Percentiles rank a stretch among this genome's conserved stretches.
These are phyloP conservation scores for Stagonosporopsis vannaccii DNA, from an alignment of 2,329 filamentous ascomycete genomes.

Conservation along the genomic window DNA sequence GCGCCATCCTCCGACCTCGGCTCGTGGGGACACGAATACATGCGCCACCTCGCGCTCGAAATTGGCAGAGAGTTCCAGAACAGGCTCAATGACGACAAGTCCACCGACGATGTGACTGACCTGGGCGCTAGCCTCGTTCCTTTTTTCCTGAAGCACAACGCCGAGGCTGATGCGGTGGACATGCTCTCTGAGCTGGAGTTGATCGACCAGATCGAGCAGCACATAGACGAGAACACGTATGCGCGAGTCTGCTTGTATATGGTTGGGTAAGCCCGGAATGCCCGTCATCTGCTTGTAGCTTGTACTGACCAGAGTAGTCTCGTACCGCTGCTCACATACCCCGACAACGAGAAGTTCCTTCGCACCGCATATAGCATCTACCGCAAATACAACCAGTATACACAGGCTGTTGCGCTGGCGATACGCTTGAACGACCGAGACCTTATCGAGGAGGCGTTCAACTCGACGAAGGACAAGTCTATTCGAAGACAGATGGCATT, in stretches of 20 bases:
- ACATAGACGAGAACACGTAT: conserved; percentile 94
- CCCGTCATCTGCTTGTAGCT: neutral
- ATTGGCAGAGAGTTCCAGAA: conserved; percentile 94
- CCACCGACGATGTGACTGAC: conserved; percentile 82
- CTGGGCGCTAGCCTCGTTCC: conserved; percentile 86
- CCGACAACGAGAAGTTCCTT: conserved; percentile 95
- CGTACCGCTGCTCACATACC: conserved; percentile 96
- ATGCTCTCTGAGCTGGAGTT: conserved; percentile 97
- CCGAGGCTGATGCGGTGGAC: conserved; percentile 96
- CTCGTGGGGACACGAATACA: conserved; percentile 99
- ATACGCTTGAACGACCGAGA: conserved; percentile 90
- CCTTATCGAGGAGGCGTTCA: conserved; percentile 82
- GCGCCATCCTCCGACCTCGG: conserved; percentile 90
- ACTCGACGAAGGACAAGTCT: conserved; percentile 78
- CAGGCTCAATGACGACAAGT: conserved; percentile 83
- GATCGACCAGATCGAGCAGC: conserved; percentile 87
- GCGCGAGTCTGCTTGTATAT: conserved; percentile 94
- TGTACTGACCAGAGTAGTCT: conserved; percentile 64
- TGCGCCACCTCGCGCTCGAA: conserved; percentile 91
- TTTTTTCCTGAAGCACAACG: conserved; percentile 95
- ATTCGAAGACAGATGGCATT: conserved; percentile 95
- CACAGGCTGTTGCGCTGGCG: conserved; percentile 91
- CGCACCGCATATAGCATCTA: conserved; percentile 94
- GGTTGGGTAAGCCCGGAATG: conserved; percentile 65
- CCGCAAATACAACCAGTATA: conserved; percentile 87